Conservation (phyloP, 257 asterid species). For the Rauvolfia tetraphylla region DNA sequence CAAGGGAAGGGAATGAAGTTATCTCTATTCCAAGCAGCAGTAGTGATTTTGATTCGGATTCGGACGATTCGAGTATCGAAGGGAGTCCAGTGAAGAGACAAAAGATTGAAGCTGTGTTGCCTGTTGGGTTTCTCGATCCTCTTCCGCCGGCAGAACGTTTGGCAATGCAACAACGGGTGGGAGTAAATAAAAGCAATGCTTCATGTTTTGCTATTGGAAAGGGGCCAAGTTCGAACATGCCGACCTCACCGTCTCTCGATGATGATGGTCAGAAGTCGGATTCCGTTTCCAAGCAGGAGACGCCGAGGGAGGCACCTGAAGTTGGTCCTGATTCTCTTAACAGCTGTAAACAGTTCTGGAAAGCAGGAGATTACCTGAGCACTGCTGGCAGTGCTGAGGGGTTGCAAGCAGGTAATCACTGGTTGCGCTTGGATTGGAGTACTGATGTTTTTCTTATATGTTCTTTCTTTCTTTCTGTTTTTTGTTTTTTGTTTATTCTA, state of each 20-base stretch:
- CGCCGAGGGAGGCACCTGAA: neutral
- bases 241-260: no score
- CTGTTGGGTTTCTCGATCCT: neutral
- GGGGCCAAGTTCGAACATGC: neutral
- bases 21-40: neutral
- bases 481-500: neutral
- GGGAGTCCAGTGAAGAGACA: neutral
- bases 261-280: neutral
- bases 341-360: slow-evolving; percentile 6
- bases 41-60: neutral
- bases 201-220: neutral
- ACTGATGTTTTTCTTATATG: neutral
- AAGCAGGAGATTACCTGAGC: neutral
- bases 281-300: neutral
- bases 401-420: neutral
- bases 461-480: no score
- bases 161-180: neutral
- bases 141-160: neutral
- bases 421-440: neutral
- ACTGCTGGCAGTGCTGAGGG: no score
- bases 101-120: neutral
- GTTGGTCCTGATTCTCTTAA: neutral
- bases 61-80: neutral
- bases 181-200: neutral
- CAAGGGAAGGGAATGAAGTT: neutral